Base-by-base conservation (phyloP, 768 basidiomycete genomes). In the Mrakia hoshinonis region DNA sequence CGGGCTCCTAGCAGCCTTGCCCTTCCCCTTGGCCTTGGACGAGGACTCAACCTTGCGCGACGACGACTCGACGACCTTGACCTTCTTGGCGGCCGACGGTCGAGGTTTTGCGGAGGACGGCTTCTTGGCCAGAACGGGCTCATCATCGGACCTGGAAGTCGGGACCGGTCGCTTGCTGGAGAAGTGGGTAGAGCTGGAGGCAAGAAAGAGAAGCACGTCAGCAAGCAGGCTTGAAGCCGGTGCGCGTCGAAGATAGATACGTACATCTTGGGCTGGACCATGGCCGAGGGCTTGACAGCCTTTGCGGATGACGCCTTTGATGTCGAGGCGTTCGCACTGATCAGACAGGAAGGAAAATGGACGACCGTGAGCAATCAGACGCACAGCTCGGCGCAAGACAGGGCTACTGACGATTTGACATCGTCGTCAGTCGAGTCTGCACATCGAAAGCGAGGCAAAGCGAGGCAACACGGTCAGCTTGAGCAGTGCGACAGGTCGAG, bases 41-140 rank as follows among this genome's bases (percentile, higher is more conserved):
- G 52, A 54, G n/a, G 39, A 22, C 20, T 67, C 48, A 26, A 47
- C 34, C 4, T 58, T 48, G 4, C 46, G 15, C 54, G n/a, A 61
- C 1, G 48, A 60, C 3, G 54, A 29, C 47, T 51, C 51, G 20
- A 36, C 65, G 36, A 29, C 15, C n/a, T 62, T 47, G 34, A 29
- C n/a, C 47, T 62, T 62, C 31, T 34, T 47, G 13, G 67, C 39
- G 39, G 22, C 24, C n/a, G 47, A 54, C 13, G 34, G 43, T 29
- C 43, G 20, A 24, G 7, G 2, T 7, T 62, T 71, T 5, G 60
- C 29, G 0, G 73, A 18, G 47, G 65, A 74, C 3, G 75, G 5
- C 26, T 69, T 70, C 73, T 77, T 77, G 49, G 69, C 73, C 15
- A 7, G 22, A n/a, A 74, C 74, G 13, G 77, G 76, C 55, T 76